phyloP scores from a whole-genome alignment of 2,329 filamentous ascomycete genomes.

The Penicillium brasilianum region DNA sequence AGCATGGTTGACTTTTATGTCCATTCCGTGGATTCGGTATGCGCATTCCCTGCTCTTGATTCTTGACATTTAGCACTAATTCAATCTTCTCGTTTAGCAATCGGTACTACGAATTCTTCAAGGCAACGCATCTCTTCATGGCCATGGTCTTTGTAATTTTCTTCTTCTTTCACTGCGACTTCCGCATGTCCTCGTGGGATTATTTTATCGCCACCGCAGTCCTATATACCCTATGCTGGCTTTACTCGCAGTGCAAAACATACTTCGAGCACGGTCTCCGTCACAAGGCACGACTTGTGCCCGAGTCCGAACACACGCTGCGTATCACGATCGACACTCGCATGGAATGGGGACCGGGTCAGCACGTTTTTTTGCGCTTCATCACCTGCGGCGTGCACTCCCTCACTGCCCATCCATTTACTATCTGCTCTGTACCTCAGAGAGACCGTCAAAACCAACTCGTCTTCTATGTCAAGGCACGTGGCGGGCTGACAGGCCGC shows the following conservation, averaged over 20 bases:
- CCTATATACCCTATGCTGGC: slow-evolving; percentile 56
- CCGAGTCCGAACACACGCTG: slow-evolving; percentile 50
- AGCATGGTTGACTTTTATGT: slow-evolving; percentile 58
- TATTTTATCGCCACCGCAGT: slow-evolving; percentile 64
- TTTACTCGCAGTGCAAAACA: slow-evolving; percentile 54
- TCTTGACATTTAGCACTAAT: background rate
- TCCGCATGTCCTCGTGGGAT: slow-evolving; percentile 62
- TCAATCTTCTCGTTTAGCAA: slow-evolving; percentile 43
- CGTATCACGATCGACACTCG: slow-evolving; percentile 52
- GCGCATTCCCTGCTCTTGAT: background rate
- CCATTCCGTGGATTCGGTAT: slow-evolving; percentile 34
- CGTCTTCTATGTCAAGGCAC: slow-evolving; percentile 59
- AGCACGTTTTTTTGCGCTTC: slow-evolving; percentile 63
- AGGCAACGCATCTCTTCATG: slow-evolving; percentile 59
- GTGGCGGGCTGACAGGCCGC: slow-evolving; percentile 56
- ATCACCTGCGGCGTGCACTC: slow-evolving; percentile 46
- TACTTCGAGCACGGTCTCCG: slow-evolving; percentile 57
- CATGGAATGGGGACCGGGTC: slow-evolving; percentile 57
- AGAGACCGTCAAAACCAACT: slow-evolving; percentile 44
- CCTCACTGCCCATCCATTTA: slow-evolving; percentile 60
- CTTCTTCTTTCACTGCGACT: slow-evolving; percentile 66
- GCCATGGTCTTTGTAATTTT: slow-evolving; percentile 62
- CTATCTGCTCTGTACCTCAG: slow-evolving; percentile 57
- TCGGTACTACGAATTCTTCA: slow-evolving; percentile 66
- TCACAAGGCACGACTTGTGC: slow-evolving; percentile 49